phyloP scores from a whole-genome alignment of 2,329 filamentous ascomycete species.

The Colletotrichum spaethianum region DNA sequence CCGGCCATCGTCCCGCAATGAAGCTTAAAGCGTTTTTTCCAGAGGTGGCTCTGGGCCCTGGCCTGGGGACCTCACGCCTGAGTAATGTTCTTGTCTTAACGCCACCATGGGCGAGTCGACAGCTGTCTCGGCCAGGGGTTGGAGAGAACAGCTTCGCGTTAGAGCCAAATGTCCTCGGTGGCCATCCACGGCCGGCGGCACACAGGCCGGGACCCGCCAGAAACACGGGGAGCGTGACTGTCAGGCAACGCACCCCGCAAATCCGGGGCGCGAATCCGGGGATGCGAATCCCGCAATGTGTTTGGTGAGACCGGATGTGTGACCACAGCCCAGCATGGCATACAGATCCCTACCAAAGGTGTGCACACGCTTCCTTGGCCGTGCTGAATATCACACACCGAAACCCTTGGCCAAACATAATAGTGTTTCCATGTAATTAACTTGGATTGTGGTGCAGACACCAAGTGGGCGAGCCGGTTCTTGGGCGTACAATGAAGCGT shows the following conservation, averaged over 20 bases:
- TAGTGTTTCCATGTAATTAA: too few species aligned
- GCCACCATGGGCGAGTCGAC: background rate
- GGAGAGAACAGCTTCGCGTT: background rate
- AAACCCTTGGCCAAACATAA: too few species aligned
- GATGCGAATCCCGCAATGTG: background rate
- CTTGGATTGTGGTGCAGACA: too few species aligned
- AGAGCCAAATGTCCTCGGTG: background rate
- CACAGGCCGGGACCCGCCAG: background rate
- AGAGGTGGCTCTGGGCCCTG: background rate
- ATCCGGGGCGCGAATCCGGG: constrained; percentile 17
- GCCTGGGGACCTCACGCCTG: background rate
- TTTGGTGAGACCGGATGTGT: background rate
- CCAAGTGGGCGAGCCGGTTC: too few species aligned
- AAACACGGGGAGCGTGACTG: constrained; percentile 9
- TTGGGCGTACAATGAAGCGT: background rate
- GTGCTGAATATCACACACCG: background rate
- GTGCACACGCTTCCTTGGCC: background rate
- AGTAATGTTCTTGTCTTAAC: background rate
- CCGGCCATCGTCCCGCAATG: background rate
- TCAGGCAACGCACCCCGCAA: constrained; percentile 17
- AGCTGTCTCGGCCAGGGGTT: background rate
- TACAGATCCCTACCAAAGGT: background rate
- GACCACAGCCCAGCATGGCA: background rate
- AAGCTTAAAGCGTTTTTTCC: background rate
- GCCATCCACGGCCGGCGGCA: background rate